These are phyloP conservation scores for Keithomyces neogunnii DNA, from an alignment of 2,329 filamentous ascomycete genomes.

Conservation along the genomic window DNA sequence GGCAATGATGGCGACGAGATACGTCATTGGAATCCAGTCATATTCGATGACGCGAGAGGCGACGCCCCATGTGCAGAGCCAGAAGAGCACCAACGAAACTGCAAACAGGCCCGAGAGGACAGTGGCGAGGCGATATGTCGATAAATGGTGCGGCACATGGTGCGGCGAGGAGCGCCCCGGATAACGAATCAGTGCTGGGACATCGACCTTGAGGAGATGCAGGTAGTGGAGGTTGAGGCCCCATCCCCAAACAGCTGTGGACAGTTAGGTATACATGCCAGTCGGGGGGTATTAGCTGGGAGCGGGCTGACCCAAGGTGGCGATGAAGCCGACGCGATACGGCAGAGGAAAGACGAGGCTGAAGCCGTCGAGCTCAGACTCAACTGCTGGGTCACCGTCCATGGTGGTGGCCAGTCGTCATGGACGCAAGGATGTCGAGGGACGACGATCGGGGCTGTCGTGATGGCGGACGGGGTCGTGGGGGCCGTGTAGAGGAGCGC, in stretches of 20 bases:
- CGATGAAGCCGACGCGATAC: slow-evolving; percentile 77
- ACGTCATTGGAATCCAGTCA: slow-evolving; percentile 79
- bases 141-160: slow-evolving; percentile 67
- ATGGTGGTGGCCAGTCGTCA: slow-evolving; percentile 32
- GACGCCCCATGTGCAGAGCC: slow-evolving; percentile 66
- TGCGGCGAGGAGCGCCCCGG: slow-evolving; percentile 62
- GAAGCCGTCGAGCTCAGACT: slow-evolving; percentile 71
- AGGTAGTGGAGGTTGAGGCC: slow-evolving; percentile 86
- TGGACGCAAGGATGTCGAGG: not conserved
- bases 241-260: slow-evolving; percentile 89
- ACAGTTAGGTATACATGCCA: not conserved
- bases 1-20: slow-evolving; percentile 63
- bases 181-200: slow-evolving; percentile 79
- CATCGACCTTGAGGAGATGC: slow-evolving; percentile 71
- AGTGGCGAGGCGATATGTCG: slow-evolving; percentile 77
- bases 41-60: slow-evolving; percentile 63
- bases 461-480: too few relatives aligned
- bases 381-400: slow-evolving; percentile 67
- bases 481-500: not conserved
- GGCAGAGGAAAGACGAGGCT: slow-evolving; percentile 81
- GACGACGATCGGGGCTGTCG: not conserved
- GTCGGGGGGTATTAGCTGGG: not conserved
- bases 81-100: slow-evolving; percentile 72
- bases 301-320: slow-evolving; percentile 63
- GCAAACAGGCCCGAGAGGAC: slow-evolving; percentile 64